A percentile compares a stretch with the other conserved stretches of the same genome.
Conservation (phyloP, 202 grass and related monocot genomes). For the Schoenoplectus tabernaemontani region DNA sequence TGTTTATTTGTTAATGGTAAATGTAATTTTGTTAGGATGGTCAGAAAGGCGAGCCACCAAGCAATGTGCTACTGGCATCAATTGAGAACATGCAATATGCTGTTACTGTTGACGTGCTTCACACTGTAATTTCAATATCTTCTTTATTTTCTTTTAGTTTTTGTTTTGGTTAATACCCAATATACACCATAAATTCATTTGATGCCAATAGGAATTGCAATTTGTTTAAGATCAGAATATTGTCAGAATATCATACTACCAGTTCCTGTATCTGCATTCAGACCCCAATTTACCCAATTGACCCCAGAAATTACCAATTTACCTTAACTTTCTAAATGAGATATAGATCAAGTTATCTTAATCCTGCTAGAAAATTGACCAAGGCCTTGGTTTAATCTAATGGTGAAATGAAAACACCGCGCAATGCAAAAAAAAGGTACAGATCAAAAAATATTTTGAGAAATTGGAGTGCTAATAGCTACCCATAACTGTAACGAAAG, state of each 20-base stretch:
- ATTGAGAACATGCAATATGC: conserved; percentile 98
- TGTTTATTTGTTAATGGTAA: conserved; percentile 27
- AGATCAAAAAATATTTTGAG: background rate
- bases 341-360: background rate
- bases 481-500: background rate
- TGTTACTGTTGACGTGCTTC: conserved; percentile 89
- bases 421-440: background rate
- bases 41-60: conserved; percentile 68
- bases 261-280: background rate
- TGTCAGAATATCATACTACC: background rate
- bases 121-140: conserved; percentile 48
- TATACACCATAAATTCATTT: background rate
- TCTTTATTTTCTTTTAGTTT: conserved; percentile 6
- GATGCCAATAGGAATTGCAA: background rate
- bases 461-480: background rate
- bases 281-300: background rate
- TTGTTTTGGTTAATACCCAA: background rate
- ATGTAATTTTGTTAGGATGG: conserved; percentile 41
- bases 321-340: background rate
- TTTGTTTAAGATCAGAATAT: background rate
- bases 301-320: background rate
- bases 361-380: background rate
- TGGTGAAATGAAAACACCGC: background rate
- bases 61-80: conserved; percentile 89
- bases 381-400: background rate